Conservation (phyloP, 495 filamentous ascomycete species). For the Wilcoxina mikolae region DNA sequence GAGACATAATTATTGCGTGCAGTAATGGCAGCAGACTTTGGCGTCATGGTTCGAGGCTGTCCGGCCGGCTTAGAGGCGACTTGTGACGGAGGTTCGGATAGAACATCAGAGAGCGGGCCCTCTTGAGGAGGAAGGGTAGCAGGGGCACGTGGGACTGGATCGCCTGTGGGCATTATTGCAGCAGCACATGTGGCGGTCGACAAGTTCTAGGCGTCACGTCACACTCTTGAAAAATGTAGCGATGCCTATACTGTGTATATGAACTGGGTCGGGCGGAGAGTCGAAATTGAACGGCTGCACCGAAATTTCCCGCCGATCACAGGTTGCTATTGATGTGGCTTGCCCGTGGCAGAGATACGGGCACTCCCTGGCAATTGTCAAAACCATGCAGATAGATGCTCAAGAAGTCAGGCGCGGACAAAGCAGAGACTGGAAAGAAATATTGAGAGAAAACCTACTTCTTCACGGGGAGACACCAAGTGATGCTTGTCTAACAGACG, state of each 20-base stretch:
- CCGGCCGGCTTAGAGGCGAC: slow-evolving; percentile 7
- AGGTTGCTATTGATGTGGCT: neutral
- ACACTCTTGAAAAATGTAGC: neutral
- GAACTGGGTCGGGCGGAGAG: neutral
- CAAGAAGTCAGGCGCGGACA: neutral
- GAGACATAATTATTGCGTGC: slow-evolving; percentile 25
- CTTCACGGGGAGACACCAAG: neutral
- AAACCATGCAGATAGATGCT: neutral
- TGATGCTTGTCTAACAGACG: neutral
- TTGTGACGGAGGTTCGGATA: slow-evolving; percentile 11
- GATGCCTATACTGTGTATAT: slow-evolving; percentile 1
- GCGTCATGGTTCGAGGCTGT: too few relatives aligned
- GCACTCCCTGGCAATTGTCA: neutral
- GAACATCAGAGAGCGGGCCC: slow-evolving; percentile 3
- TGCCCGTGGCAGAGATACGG: neutral
- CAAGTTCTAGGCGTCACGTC: slow-evolving; percentile 5
- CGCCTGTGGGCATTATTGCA: slow-evolving; percentile 24
- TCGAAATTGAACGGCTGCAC: neutral
- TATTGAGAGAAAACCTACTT: neutral
- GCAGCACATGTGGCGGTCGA: slow-evolving; percentile 23
- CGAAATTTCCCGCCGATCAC: neutral
- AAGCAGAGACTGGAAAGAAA: neutral
- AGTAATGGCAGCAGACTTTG: slow-evolving; percentile 25
- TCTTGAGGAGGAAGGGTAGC: slow-evolving; percentile 11
- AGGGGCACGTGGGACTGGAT: slow-evolving; percentile 17